Conservation (phyloP, 2,329 filamentous ascomycete genomes). For the Nigrospora sphaerica region DNA sequence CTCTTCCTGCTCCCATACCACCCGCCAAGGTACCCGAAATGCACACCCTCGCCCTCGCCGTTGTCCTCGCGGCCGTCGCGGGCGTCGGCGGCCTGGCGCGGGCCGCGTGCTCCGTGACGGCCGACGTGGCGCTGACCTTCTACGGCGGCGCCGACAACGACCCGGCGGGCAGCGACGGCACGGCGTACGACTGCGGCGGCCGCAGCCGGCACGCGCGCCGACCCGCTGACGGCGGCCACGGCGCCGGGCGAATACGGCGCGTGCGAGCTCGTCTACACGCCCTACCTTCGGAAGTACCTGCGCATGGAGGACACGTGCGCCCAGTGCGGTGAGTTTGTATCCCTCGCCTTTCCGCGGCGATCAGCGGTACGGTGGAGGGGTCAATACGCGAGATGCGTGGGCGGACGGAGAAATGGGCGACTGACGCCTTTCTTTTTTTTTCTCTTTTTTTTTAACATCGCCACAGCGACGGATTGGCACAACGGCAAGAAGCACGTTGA, state of each 20-base stretch:
- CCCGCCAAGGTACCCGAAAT: no score
- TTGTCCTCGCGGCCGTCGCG: not conserved
- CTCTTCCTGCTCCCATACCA: no score
- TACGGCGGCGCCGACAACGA: slow-evolving; percentile 32
- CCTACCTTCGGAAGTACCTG: slow-evolving; percentile 35
- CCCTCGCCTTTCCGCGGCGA: no score
- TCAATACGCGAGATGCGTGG: no score
- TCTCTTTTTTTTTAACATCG: no score
- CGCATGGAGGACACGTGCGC: slow-evolving; percentile 19
- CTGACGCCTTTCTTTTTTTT: not conserved
- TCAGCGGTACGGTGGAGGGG: no score
- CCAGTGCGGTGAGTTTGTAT: slow-evolving; percentile 11
- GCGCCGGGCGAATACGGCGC: slow-evolving; percentile 28
- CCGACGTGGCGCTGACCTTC: slow-evolving; percentile 26
- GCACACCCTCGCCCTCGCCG: not conserved
- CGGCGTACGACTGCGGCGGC: slow-evolving; percentile 27
- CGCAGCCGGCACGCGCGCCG: slow-evolving; percentile 23
- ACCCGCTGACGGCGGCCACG: slow-evolving; percentile 36
- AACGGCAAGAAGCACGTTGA: slow-evolving; percentile 22
- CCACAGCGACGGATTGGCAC: slow-evolving; percentile 14
- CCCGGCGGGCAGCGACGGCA: slow-evolving; percentile 23
- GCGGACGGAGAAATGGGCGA: no score
- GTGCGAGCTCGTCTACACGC: slow-evolving; percentile 38
- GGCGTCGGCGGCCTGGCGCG: not conserved
- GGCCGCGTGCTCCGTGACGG: slow-evolving; percentile 12